phyloP scores from a whole-genome alignment of 2,329 filamentous ascomycete species.

The Nothomitra cinnamomea region DNA sequence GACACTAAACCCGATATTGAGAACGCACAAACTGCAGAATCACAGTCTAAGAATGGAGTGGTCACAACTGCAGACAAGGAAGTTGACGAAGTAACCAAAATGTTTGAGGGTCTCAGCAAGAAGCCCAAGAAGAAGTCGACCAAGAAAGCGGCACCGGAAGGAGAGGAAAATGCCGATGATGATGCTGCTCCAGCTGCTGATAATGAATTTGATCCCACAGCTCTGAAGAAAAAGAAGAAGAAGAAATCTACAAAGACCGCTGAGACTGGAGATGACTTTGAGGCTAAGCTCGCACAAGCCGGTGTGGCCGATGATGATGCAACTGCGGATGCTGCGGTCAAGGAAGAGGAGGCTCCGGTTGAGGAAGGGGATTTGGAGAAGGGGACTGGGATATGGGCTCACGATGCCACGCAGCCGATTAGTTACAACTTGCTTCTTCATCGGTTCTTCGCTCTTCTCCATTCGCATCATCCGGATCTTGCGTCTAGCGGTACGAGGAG shows the following conservation, averaged over 20 bases:
- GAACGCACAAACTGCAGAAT: conserved; percentile 41
- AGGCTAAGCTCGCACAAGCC: conserved; percentile 46
- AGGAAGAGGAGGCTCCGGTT: conserved; percentile 28
- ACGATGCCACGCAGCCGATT: conserved; percentile 62
- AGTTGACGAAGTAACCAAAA: conserved; percentile 47
- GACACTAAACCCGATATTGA: conserved; percentile 74
- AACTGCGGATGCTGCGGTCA: conserved; percentile 37
- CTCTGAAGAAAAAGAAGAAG: conserved; percentile 80
- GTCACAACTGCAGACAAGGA: conserved; percentile 30
- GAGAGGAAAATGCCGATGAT: conserved; percentile 23
- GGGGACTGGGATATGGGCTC: conserved; percentile 80
- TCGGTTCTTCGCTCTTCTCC: conserved; percentile 87
- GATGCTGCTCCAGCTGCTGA: conserved; percentile 32
- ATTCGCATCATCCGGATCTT: conserved; percentile 93
- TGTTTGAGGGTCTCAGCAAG: conserved; percentile 55
- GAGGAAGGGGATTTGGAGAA: conserved; percentile 62
- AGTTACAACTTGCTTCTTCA: conserved; percentile 71
- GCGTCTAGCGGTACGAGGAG: conserved; percentile 76
- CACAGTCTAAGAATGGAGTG: conserved; percentile 61
- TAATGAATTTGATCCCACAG: conserved; percentile 45
- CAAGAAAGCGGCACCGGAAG: conserved; percentile 40
- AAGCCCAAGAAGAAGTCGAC: conserved; percentile 48
- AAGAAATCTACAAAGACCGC: conserved; percentile 48
- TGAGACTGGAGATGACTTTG: conserved; percentile 42
- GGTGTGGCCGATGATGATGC: conserved; percentile 37